Evolutionary conservation across 2,329 filamentous ascomycete species (phyloP).

Genomic region (Fusarium graminum): DNA sequence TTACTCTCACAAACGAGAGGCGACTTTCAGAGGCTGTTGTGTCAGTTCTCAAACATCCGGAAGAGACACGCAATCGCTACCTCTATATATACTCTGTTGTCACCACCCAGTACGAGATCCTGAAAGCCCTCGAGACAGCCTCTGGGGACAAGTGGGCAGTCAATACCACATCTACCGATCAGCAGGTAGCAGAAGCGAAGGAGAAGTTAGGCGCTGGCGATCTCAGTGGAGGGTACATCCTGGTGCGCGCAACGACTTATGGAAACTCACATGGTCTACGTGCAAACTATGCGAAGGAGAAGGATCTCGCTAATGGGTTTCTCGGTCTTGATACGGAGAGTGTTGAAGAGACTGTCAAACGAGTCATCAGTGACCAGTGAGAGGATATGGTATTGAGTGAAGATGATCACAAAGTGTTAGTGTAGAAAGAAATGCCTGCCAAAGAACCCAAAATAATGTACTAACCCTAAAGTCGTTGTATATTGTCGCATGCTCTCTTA

Average conservation of each 20-base stretch:
- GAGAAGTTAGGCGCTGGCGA: background rate
- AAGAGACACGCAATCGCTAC: conserved; percentile 6
- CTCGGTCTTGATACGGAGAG: background rate
- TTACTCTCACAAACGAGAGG: conserved; percentile 6
- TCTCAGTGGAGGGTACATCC: background rate
- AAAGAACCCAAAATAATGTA: too few species aligned
- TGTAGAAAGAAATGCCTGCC: too few species aligned
- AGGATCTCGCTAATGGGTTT: background rate
- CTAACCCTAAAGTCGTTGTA: too few species aligned
- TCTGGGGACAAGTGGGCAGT: background rate
- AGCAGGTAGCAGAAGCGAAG: background rate
- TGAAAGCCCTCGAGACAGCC: background rate
- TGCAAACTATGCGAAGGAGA: background rate
- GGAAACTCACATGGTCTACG: background rate
- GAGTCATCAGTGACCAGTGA: background rate
- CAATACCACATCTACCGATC: background rate
- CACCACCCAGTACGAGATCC: background rate
- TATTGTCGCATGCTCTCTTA: too few species aligned
- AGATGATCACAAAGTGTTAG: too few species aligned
- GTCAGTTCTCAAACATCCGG: background rate
- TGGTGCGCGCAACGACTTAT: conserved; percentile 2
- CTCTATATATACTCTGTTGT: background rate
- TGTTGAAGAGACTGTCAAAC: background rate
- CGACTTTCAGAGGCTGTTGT: background rate
- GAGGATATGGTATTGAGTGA: too few species aligned